Conservation (phyloP, 1,284 basidiomycete species). For the Heterobasidion annosum region DNA sequence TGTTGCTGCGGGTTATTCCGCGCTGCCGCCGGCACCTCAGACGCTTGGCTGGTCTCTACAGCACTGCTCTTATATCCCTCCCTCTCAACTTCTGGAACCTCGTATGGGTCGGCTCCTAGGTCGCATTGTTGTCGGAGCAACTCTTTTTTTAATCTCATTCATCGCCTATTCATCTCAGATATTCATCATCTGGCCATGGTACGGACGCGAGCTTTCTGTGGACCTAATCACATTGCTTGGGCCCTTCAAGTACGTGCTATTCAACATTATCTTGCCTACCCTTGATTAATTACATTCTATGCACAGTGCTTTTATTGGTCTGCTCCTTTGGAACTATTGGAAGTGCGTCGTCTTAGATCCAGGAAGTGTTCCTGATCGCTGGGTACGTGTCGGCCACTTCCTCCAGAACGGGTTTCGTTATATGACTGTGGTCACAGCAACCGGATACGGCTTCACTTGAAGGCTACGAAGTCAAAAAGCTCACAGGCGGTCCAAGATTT, state of each 20-base stretch:
- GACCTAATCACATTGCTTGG: conserved; percentile 66
- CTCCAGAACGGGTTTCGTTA: conserved; percentile 3
- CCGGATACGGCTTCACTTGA: conserved; percentile 63
- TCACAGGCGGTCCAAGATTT: conserved; percentile 71
- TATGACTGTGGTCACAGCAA: conserved; percentile 33
- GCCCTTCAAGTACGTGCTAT: conserved; percentile 77
- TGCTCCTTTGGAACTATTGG: conserved; percentile 85
- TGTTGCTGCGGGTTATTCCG: too few relatives aligned
- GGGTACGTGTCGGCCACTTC: conserved; percentile 42
- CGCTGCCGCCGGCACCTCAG: too few relatives aligned
- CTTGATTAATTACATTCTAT: conserved; percentile 5
- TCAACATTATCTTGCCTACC: conserved; percentile 3
- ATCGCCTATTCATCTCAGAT: conserved; percentile 85
- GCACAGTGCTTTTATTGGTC: conserved; percentile 58
- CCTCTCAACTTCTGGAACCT: background rate
- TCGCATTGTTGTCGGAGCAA: conserved; percentile 58
- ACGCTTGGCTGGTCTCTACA: background rate
- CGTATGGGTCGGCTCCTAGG: conserved; percentile 44
- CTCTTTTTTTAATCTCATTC: conserved; percentile 75
- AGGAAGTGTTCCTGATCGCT: conserved; percentile 71
- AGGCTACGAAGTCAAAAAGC: conserved; percentile 81
- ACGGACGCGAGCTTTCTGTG: conserved; percentile 60
- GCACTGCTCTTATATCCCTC: background rate
- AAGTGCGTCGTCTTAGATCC: conserved; percentile 77
- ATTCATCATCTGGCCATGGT: conserved; percentile 90